Percentiles rank a stretch among this genome's conserved stretches.
These are phyloP conservation scores for Annulohypoxylon bovei DNA, from an alignment of 495 filamentous ascomycete species.

Conservation along the genomic window DNA sequence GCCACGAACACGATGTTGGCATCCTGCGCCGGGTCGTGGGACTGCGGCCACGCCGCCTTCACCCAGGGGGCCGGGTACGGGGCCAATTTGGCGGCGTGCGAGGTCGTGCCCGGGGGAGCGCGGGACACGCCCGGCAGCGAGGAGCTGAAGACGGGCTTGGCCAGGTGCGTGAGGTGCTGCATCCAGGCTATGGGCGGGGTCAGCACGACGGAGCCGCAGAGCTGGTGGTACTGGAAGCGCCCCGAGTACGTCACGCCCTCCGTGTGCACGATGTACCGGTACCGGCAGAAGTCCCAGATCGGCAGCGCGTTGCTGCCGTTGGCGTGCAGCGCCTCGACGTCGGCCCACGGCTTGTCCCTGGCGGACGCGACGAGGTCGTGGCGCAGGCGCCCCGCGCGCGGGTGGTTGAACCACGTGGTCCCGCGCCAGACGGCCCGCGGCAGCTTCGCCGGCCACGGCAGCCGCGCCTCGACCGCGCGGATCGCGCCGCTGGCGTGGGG, in stretches of 20 bases:
- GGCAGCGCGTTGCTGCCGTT: constrained; percentile 54
- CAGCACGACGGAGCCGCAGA: constrained; percentile 59
- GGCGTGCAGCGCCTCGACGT: constrained; percentile 56
- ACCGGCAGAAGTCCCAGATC: constrained; percentile 62
- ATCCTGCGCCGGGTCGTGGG: constrained; percentile 49
- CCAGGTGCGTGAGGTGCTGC: constrained; percentile 62
- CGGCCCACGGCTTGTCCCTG: constrained; percentile 56
- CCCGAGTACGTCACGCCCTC: constrained; percentile 70
- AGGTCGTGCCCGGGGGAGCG: not conserved
- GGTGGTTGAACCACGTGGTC: constrained; percentile 60
- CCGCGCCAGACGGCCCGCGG: constrained; percentile 78
- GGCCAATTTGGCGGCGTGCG: not conserved
- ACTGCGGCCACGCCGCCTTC: constrained; percentile 48
- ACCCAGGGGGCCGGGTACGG: constrained; percentile 45
- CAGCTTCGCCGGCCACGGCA: constrained; percentile 57
- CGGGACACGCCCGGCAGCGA: constrained; percentile 37
- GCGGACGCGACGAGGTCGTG: constrained; percentile 54
- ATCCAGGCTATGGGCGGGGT: constrained; percentile 60
- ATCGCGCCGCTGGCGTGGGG: constrained; percentile 62
- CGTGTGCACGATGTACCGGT: constrained; percentile 66
- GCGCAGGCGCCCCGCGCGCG: constrained; percentile 54
- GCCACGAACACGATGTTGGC: constrained; percentile 64
- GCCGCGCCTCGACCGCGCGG: constrained; percentile 47
- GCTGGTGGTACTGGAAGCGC: constrained; percentile 63
- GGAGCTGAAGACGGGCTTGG: constrained; percentile 53